These are phyloP conservation scores for Colletotrichum sp. DNA, from an alignment of 2,329 filamentous ascomycete species.

Conservation along the genomic window DNA sequence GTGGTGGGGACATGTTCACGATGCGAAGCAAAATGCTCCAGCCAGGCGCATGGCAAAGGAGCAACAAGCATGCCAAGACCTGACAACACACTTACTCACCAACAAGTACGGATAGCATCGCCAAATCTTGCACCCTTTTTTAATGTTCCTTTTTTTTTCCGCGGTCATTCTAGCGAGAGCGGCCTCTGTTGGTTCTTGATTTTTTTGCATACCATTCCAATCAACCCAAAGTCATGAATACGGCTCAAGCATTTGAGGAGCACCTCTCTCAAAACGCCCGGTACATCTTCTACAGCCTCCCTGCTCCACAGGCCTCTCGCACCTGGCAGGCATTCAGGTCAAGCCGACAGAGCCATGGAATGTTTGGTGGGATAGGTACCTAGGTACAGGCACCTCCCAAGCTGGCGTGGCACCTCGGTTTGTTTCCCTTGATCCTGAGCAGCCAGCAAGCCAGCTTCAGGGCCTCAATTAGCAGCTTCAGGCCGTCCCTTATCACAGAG, in stretches of 20 bases:
- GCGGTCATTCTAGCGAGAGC: not conserved
- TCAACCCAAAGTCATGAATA: not conserved
- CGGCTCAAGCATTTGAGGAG: not conserved
- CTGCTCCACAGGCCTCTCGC: not conserved
- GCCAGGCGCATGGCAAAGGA: not conserved
- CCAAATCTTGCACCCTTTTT: not conserved
- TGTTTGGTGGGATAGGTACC: not conserved
- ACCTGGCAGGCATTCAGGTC: not conserved
- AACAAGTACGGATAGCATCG: not conserved
- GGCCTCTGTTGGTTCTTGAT: not conserved
- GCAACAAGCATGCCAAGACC: not conserved
- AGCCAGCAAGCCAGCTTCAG: not conserved
- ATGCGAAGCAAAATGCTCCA: not conserved
- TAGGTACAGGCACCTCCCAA: not conserved
- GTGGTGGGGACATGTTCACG: not conserved
- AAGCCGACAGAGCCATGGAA: not conserved
- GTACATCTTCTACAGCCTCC: not conserved
- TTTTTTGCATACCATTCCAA: not conserved
- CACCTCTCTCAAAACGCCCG: not conserved
- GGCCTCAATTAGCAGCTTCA: not conserved
- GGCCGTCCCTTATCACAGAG: not conserved
- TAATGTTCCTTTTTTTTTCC: not conserved
- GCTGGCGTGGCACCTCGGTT: not conserved
- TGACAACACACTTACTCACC: not conserved
- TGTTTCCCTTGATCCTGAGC: not conserved